Conservation (phyloP, 352 stramenopile genomes). For the Globisporangium viniferum region DNA sequence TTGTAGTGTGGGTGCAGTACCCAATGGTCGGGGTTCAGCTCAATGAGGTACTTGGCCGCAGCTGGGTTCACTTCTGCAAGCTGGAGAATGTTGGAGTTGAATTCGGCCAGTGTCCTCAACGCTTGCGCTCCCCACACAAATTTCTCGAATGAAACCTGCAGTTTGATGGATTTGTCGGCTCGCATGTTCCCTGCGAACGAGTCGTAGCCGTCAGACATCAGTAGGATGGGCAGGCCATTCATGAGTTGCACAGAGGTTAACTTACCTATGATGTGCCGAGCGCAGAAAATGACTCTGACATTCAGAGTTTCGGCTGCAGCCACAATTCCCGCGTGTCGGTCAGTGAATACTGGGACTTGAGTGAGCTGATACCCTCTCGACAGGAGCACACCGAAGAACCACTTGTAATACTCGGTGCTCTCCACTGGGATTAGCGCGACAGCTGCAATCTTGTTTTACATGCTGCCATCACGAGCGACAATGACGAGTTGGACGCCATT, state of each 20-base stretch:
- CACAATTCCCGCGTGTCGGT: neutral
- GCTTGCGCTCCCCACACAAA: neutral
- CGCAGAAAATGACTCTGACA: neutral
- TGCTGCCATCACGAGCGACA: constrained; percentile 22
- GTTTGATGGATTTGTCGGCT: neutral
- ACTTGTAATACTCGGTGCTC: neutral
- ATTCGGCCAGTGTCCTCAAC: neutral
- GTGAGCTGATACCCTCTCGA: neutral
- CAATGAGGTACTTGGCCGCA: neutral
- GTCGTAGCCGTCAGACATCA: too few relatives aligned
- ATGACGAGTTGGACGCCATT: constrained; percentile 23
- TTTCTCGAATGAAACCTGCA: neutral
- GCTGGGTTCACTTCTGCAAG: neutral
- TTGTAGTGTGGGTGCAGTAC: neutral
- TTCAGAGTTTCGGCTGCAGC: neutral
- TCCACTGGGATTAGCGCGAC: constrained; percentile 10
- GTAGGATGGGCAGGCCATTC: neutral
- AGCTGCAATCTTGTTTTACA: constrained; percentile 19
- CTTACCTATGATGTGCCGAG: neutral
- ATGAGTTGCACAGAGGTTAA: neutral
- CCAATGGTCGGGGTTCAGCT: neutral
- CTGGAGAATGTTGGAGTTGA: neutral
- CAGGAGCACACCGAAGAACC: neutral
- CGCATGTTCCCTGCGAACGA: neutral
- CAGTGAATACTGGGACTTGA: neutral